These are phyloP conservation scores for Diaporthe nobilis DNA, from an alignment of 2,329 filamentous ascomycete genomes.

Conservation along the genomic window DNA sequence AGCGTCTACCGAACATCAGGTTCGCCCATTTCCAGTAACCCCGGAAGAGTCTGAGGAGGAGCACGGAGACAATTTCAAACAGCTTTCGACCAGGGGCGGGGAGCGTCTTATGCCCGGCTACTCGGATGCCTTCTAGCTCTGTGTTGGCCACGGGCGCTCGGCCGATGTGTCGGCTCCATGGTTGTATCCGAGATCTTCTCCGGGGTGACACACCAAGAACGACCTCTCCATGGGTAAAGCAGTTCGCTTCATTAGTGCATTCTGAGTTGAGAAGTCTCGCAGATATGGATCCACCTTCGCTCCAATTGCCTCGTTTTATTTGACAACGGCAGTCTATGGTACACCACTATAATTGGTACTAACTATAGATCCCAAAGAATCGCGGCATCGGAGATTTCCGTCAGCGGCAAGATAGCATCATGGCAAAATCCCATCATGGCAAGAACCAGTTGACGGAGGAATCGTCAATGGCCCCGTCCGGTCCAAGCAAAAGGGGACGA, in stretches of 20 bases:
- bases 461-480: neutral
- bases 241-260: neutral
- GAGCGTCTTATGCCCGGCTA: neutral
- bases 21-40: too few relatives aligned
- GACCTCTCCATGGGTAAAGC: too few relatives aligned
- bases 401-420: too few relatives aligned
- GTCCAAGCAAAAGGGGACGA: neutral
- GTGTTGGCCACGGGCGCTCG: too few relatives aligned
- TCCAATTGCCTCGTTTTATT: too few relatives aligned
- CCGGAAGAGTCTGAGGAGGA: neutral
- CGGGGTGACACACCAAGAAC: neutral
- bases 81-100: neutral
- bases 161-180: neutral
- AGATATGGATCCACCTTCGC: neutral
- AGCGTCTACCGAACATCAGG: too few relatives aligned
- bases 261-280: neutral
- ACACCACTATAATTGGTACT: too few relatives aligned
- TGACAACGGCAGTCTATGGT: too few relatives aligned
- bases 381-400: too few relatives aligned
- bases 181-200: neutral
- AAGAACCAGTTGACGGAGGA: neutral
- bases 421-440: too few relatives aligned
- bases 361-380: too few relatives aligned
- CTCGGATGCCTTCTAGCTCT: too few relatives aligned
- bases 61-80: accelerated